Evolutionary conservation across 495 filamentous ascomycete genomes (phyloP).

Genomic region (Aspergillus asperescens): DNA sequence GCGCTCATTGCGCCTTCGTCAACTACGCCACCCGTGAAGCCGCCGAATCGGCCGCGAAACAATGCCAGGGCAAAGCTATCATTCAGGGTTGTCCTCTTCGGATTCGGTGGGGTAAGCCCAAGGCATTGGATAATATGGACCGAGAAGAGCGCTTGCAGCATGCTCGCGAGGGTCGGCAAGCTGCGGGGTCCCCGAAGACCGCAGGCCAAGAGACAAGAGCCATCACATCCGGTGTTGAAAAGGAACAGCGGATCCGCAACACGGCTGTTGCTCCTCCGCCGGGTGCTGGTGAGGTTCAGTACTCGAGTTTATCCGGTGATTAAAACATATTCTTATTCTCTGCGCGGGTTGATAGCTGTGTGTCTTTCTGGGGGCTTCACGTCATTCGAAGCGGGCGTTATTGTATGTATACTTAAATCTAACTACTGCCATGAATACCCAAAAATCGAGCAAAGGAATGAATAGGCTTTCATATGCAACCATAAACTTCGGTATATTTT

Average conservation of each 20-base stretch:
- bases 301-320: slow-evolving; percentile 80
- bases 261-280: slow-evolving; percentile 72
- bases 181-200: slow-evolving; percentile 32
- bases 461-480: too few species aligned
- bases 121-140: slow-evolving; percentile 83
- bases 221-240: slow-evolving; percentile 28
- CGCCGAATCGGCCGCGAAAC: slow-evolving; percentile 77
- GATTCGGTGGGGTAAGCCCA: slow-evolving; percentile 87
- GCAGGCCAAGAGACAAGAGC: slow-evolving; percentile 29
- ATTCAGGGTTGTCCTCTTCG: slow-evolving; percentile 79
- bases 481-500: too few species aligned
- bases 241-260: slow-evolving; percentile 42
- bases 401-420: slow-evolving; percentile 35
- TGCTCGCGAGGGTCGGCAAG: slow-evolving; percentile 65
- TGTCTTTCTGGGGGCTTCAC: slow-evolving; percentile 21
- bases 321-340: slow-evolving; percentile 38
- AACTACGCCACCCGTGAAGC: slow-evolving; percentile 80
- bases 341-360: slow-evolving; percentile 6
- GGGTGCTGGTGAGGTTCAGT: slow-evolving; percentile 72
- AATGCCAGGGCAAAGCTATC: slow-evolving; percentile 82
- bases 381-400: slow-evolving; percentile 40
- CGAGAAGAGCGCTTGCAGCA: slow-evolving; percentile 71
- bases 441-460: too few species aligned
- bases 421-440: neutral
- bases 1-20: slow-evolving; percentile 92